These are phyloP conservation scores for Dioscorea zingiberensis DNA, from an alignment of 106 monocot genomes.

Conservation along the genomic window DNA sequence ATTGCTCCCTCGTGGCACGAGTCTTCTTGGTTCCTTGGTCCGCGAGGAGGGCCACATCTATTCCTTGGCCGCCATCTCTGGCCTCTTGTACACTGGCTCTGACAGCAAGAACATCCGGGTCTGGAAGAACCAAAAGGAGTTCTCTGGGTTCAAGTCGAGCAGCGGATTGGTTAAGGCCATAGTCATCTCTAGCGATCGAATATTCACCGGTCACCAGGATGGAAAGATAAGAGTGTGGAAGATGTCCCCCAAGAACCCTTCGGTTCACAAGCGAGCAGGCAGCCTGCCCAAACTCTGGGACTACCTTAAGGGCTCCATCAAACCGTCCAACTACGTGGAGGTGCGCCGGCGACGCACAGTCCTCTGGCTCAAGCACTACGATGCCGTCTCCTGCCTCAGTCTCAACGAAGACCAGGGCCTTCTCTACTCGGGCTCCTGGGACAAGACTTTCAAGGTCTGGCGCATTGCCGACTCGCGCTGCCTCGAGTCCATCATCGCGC, in stretches of 20 bases:
- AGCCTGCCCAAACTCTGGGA: slow-evolving; percentile 43
- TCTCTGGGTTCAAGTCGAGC: slow-evolving; percentile 41
- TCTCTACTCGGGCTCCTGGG: slow-evolving; percentile 76
- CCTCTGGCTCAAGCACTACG: slow-evolving; percentile 46
- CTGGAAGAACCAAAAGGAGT: slow-evolving; percentile 46
- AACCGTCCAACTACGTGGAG: slow-evolving; percentile 59
- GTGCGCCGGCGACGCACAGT: slow-evolving; percentile 18
- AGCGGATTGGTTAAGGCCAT: slow-evolving; percentile 69
- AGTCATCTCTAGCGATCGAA: slow-evolving; percentile 30
- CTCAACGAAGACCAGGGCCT: slow-evolving; percentile 34
- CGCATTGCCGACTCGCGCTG: slow-evolving; percentile 46
- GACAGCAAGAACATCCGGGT: slow-evolving; percentile 72
- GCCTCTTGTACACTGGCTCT: slow-evolving; percentile 71
- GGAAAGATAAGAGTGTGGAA: slow-evolving; percentile 57
- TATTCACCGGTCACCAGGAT: slow-evolving; percentile 73
- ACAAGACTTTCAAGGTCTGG: slow-evolving; percentile 68
- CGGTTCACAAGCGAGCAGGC: slow-evolving; percentile 17
- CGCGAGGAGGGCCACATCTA: slow-evolving; percentile 71
- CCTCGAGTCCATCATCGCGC: slow-evolving; percentile 50
- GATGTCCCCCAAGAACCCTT: slow-evolving; percentile 18
- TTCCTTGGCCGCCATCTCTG: slow-evolving; percentile 40
- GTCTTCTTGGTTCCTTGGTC: slow-evolving; percentile 38
- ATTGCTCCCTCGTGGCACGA: slow-evolving; percentile 4
- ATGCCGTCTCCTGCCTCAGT: slow-evolving; percentile 53
- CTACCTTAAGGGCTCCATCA: slow-evolving; percentile 37